Evolutionary conservation across 2,329 filamentous ascomycete species (phyloP), one percentile per base, ranked within the genome.

Genomic region (Arachnopeziza araneosa): DNA sequence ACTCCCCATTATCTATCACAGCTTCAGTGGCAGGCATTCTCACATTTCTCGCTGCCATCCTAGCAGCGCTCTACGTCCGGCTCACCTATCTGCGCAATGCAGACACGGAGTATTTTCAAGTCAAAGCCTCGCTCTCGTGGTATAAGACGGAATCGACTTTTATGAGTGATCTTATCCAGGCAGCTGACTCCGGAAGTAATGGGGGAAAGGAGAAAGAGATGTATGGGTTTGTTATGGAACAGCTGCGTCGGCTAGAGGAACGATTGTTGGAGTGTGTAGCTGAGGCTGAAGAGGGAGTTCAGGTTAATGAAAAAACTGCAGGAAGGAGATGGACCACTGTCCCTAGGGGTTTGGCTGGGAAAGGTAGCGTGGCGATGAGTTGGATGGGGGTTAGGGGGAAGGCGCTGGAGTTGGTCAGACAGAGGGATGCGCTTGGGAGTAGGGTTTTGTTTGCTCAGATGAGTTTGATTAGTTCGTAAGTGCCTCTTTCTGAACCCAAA

Each of bases 71-170:
- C n/a, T 80, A 78, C 59, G 77, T 73, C 4, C 75, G 77, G 36
- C 64, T 80, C 53, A 76, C 71, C 8, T 78, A 79, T 60, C 68
- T 80, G 24, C 76, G 75, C 48, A 78, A 78, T 62, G 78, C 77
- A 56, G 74, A 79, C 60, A 71, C 73, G 10, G 78, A 80, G 67
- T 80, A 78, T 59, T 77, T 80, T 61, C 75, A 74, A 44, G 76
- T 79, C 59, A 80, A 80, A 62, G 73, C 75, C 1, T 76, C 74
- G 3, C 70, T 80, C 7, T 76, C 72, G 8, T 80, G 78, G 77
- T 80, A 76, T 68, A 80, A 80, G 66, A 80, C 77, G 0, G 78
- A 80, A 67, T 77, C 75, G 2, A 70, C 73, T 6, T 80, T 76
- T 75, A 73, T 81, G 17, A 68, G 74, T 2, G 75, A 79, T 56